Evolutionary conservation across 305 asterid genomes (phyloP), one percentile per base, ranked within the genome.

Genomic region (Fraxinus xanthoxyloides): DNA sequence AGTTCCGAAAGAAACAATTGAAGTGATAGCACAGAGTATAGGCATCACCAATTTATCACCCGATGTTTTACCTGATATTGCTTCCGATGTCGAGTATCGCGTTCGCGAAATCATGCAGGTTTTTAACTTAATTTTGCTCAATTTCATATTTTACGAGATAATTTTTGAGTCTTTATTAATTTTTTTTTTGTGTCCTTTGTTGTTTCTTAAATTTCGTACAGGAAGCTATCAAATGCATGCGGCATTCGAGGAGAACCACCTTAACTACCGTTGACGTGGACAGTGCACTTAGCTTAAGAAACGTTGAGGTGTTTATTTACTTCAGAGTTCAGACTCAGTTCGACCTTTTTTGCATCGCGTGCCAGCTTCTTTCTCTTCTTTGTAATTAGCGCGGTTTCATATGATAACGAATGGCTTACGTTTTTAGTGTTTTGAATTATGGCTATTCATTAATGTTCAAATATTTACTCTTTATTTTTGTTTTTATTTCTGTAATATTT

Each of bases 31-130:
- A 61, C 98, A 96, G 84, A 93, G 97, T 85, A 90, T 93, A 3
- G 98, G 98, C 80, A 91, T 96, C 79, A 87, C 79, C 85, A 93
- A 93, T 85, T 86, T 96, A 86, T 90, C 98, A 17, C 92, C 98
- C 28, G 98, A 97, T 79, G 95, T 92, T 1, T 87, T 92, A 76
- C 96, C 97, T 54, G 93, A 90, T 80, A 93, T 97, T 19, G 98
- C 99, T 35, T 93, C 96, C 81, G 98, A 97, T 89, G 98, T 92
- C 5, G 99, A 94, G 89, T 94, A 93, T 81, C 96, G 98, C 43
- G 87, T 97, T 83, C 96, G 98, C 40, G 98, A 97, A 86, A 91
- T 94, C 56, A 94, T 97, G 98, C 99, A 97, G 99, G 99, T 96
- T 43, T 5, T 59, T 40, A 30, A 0, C 17, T 81, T 76, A 36